Evolutionary conservation across 192 early-diverging fungal species (phyloP), one percentile per base, ranked within the genome.

Genomic region (Linnemannia schmuckeri): DNA sequence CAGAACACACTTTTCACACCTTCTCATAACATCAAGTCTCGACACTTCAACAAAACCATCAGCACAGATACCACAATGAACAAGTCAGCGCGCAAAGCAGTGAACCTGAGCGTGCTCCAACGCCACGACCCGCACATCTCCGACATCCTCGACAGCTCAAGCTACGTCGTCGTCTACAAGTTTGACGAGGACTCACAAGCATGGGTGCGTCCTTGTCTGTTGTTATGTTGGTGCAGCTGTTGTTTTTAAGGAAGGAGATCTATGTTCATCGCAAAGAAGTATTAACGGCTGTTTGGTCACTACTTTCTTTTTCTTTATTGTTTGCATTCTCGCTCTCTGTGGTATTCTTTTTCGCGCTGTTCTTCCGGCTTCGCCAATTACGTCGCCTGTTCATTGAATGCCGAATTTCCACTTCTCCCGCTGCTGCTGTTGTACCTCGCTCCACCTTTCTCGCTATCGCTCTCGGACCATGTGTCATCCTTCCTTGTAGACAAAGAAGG

Each of bases 111-210:
- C 71, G 97, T 97, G 12, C 88, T 99, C 68, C 93, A 92, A 66
- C 92, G 96, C 30, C 95, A 98, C 83, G 98, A 99, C 87, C 82
- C 91, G 18, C 77, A 90, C 79, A 97, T 97, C 61, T 87, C 91
- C 54, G 92, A 93, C 57, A 96, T 99, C 74, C 82, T 98, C 42
- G 97, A 97, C 91, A 93, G 92, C 46, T 95, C 97, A 37, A 93
- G 93, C 72, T 95, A 98, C 87, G 96, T 95, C 33, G 97, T 97
- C 42, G 93, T 98, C 17, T 99, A 99, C 90, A 93, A 96, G 75
- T 98, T 98, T 90, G 94, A 96, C 76, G 88, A 90, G 61, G 88
- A 80, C 35, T 90, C 87, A 30, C 88, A 93, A 79, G 87, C 93
- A 22, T 98, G 97, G 97, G 97, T 97, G 94, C 76, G 93, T 88